Evolutionary conservation across 2,329 filamentous ascomycete genomes (phyloP), one percentile per base, ranked within the genome.

Genomic region (Lachnellula occidentalis): DNA sequence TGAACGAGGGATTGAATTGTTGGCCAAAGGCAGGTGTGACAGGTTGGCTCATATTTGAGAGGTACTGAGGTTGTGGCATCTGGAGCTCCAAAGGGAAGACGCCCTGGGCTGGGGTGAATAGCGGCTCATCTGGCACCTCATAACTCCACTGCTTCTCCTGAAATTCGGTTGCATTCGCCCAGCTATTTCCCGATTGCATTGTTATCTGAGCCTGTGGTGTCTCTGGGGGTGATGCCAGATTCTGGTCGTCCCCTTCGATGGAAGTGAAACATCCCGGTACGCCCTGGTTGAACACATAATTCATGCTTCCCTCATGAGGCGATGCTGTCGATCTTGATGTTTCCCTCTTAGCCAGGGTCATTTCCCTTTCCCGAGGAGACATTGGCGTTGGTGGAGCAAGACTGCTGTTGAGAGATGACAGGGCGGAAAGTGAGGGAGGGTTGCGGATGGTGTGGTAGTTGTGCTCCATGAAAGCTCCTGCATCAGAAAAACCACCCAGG

Each of bases 321-420:
- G 65, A 66, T 17, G 58, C 58, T 9, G 66, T 65, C 5, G 60
- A 63, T 50, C 54, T 54, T 6, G 58, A 34, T 1, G 45, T 50
- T 8, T 67, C 63, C 31, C 59, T 57, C 19, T 62, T 63, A n/a
- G 39, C 52, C 11, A 66, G 53, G 4, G 51, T 58, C 62, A 65
- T 66, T 47, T 66, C 60, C 31, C 61, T 56, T 50, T 63, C 66
- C 36, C 56, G 55, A 22, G 66, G 66, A 34, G 67, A 69, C 62
- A 68, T 64, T 9, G 67, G 67, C 19, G 67, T 69, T 15, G 66
- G 65, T 41, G 67, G 67, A 43, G 67, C 66, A 3, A 69, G 58
- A 41, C 63, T 68, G 54, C 63, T 65, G 42, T 61, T 66, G n/a
- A 65, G 27, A 12, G 66, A 64, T 14, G 65, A 64, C 24, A 60